Base-by-base conservation (phyloP, 1,284 basidiomycete genomes). In the Grifola frondosa region DNA sequence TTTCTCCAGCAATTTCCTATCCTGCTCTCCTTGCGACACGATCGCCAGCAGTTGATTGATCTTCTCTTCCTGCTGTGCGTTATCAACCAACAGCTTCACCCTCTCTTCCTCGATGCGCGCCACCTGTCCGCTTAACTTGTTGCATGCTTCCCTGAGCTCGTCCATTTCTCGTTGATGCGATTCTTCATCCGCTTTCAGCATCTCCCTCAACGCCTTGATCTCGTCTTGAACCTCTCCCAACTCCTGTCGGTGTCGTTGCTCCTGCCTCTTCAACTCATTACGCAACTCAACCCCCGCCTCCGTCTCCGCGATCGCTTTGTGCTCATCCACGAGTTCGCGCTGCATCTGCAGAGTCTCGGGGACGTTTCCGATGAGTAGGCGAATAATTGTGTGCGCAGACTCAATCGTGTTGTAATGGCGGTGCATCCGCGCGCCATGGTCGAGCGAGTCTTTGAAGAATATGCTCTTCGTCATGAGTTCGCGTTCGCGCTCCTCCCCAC, bases 241-340 rank as follows among this genome's bases (percentile, higher is more conserved):
- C 24, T 33, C 17, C 23, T 8, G 9, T n/a, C 23, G 19, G 19
- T 41, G 40, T 23, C 25, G 17, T 19, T n/a, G 13, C 8, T 20
- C 25, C 26, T 31, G 9, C 7, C 20, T 20, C 6, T n/a, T 31
- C 15, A 45, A 30, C 15, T 32, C 37, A 11, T 13, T 12, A 28
- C 53, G 43, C 2, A 59, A 37, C 40, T 58, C 57, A 34, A 39
- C 37, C 17, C 30, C 40, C 2, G 48, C 50, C 35, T 51, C 50
- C 15, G 40, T 47, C 45, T 40, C 31, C 19, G 37, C 16, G 19
- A 56, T 48, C 21, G 39, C 36, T 25, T 45, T 50, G 11, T 37
- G 17, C 33, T 56, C 52, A 23, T 54, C 50, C 26, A 56, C 52
- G 15, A 56, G 42, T 37, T 56, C 54, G n/a, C 22, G n/a, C 40